Base-by-base conservation (phyloP, 768 basidiomycete species). In the Tricholoma flavovirens region DNA sequence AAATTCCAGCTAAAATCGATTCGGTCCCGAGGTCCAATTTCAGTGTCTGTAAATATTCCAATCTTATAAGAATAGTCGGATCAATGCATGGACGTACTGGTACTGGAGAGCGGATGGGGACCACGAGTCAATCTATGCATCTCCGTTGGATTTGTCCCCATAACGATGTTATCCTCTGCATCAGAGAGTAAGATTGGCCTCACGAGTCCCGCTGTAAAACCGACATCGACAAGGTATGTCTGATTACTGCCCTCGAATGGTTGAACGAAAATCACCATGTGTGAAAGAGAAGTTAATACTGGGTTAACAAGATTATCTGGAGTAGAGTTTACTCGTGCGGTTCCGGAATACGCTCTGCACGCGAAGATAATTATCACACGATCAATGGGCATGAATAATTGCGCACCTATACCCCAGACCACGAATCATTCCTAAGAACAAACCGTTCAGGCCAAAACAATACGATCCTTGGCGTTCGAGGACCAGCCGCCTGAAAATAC, bases 141-240 rank as follows among this genome's bases (percentile, higher is more conserved):
- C 55, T 70, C 69, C 1, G 58, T 56, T 2, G 59, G 55, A 5
- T 52, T 58, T 1, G 66, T 55, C 15, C 70, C 70, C n/a, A 59
- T 30, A 7, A 65, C 58, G 12, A 59, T 50, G 42, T 63, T 64
- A 3, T 58, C 57, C 8, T 60, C 58, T 9, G 49, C 57, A 49
- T 66, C 61, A 26, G 67, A 64, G n/a, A 73, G 62, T 1, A 69
- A 59, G 24, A 73, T 66, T 2, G 70, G 71, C 24, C 65, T 40
- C 8, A 62, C 62, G 14, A 67, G 61, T 1, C 61, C 58, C 10
- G 59, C 35, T 5, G 64, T 58, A 54, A 70, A 69, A 12, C 71
- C 71, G 5, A 66, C 69, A 56, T 73, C 71, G 12, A 69, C 66
- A 8, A 71, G 19, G 30, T 32, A 32, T 32, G 30, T 32, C 30